Base-by-base conservation (phyloP, 1,139 yeast species). In the Nakaseomyces delphensis region DNA sequence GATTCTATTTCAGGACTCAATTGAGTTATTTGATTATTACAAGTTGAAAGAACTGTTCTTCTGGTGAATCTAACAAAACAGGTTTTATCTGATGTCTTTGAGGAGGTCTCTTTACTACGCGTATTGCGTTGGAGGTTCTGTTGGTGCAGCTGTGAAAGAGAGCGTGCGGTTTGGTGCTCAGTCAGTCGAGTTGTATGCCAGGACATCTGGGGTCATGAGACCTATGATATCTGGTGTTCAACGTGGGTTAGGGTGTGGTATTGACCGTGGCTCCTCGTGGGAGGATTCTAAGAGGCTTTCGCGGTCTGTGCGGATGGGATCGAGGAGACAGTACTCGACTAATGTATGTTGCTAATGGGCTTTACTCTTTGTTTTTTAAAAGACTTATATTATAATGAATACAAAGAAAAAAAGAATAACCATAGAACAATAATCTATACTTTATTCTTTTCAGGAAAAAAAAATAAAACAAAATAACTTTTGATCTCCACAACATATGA, bases 181-280 rank as follows among this genome's bases (percentile, higher is more conserved):
- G 23, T 54, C 62, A 1, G 38, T 52, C 5, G 40, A 45, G 16
- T 44, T 44, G 23, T 57, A 60, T 59, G 41, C 51, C n/a, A 46
- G 47, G 15, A 50, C 55, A 9, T 59, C 62, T 1, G 53, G 54
- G 8, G 39, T 59, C 8, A 48, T 58, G 9, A 53, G 55, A 32
- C 57, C 59, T 0, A 28, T 53, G 8, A 39, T 57, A 16, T 45
- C 47, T 21, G 40, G 44, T 10, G 55, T 41, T 36, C 59, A 54
- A 41, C 35, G 35, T 3, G 35, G 35, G 5, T 3, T 31, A 16
- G 35, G 35, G 23, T 31, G 35, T 19, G 35, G 35, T 16, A 13
- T 31, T 2, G 56, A 52, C 27, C 36, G 55, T 27, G 64, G 60
- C 40, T 51, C 55, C 14, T 50, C 53, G 16, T 59, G 64, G 64